Percentiles rank a stretch among this genome's conserved stretches.
These are phyloP conservation scores for Aspergillus thermomutatus DNA, from an alignment of 2,329 filamentous ascomycete genomes.

Conservation along the genomic window DNA sequence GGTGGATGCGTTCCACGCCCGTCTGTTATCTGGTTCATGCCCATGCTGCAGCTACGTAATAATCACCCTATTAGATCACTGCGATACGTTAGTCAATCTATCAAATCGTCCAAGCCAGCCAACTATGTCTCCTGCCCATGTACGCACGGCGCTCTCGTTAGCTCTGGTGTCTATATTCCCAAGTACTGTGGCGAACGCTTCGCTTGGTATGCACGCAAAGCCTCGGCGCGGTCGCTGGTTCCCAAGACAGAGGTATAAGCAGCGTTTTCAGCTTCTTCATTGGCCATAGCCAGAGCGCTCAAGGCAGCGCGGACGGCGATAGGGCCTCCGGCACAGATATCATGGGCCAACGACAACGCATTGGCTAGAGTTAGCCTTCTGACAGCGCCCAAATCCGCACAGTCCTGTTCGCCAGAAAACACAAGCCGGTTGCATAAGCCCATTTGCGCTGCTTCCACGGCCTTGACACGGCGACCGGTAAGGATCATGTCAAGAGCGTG, in stretches of 20 bases:
- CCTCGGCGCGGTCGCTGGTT: slow-evolving; percentile 85
- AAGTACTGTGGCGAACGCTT: too few species aligned
- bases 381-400: slow-evolving; percentile 62
- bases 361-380: slow-evolving; percentile 69
- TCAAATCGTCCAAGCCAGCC: too few species aligned
- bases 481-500: slow-evolving; percentile 85
- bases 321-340: slow-evolving; percentile 87
- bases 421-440: slow-evolving; percentile 89
- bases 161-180: too few species aligned
- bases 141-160: too few species aligned
- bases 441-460: slow-evolving; percentile 83
- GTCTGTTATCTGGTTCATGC: too few species aligned
- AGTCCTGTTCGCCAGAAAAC: slow-evolving; percentile 61
- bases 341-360: slow-evolving; percentile 74
- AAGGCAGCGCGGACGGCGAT: slow-evolving; percentile 77
- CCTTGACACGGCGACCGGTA: slow-evolving; percentile 78
- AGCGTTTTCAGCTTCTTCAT: slow-evolving; percentile 74
- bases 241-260: slow-evolving; percentile 81
- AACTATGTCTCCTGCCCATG: too few species aligned
- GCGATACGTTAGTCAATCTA: too few species aligned
- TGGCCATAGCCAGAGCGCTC: slow-evolving; percentile 66
- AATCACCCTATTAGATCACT: too few species aligned
- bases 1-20: too few species aligned
- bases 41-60: too few species aligned
- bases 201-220: slow-evolving; percentile 77